Conservation (phyloP, 495 filamentous ascomycete species). For the Neurospora sp. region DNA sequence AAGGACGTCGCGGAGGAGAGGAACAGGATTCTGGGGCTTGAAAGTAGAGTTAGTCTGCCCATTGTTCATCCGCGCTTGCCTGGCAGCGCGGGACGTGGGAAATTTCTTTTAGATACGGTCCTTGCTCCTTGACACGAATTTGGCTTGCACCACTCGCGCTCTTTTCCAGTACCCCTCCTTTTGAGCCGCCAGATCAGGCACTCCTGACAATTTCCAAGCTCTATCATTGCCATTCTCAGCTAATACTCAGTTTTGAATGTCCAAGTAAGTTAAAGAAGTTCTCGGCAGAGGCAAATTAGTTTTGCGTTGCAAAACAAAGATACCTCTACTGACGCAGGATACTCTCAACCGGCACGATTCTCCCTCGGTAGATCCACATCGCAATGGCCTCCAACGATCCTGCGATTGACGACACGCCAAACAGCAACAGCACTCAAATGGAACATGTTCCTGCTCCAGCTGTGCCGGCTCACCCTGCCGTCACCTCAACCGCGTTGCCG, state of each 20-base stretch:
- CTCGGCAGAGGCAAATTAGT: not conserved
- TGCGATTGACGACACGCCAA: not conserved
- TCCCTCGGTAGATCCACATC: not conserved
- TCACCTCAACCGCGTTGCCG: not conserved
- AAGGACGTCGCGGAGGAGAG: too few species aligned
- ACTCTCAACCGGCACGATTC: not conserved
- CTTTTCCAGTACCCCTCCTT: not conserved
- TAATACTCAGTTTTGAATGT: not conserved
- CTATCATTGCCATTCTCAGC: not conserved
- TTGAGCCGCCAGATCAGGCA: not conserved
- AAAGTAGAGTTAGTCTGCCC: too few species aligned
- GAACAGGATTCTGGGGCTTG: too few species aligned
- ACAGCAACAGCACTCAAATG: not conserved
- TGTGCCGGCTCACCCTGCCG: not conserved
- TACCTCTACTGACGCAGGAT: not conserved
- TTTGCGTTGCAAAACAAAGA: not conserved
- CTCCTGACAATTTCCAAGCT: not conserved
- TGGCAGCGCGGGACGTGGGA: not conserved
- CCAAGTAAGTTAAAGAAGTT: too few species aligned
- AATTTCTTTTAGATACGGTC: not conserved
- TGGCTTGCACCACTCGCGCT: not conserved
- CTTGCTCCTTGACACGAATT: not conserved
- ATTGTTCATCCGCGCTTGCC: too few species aligned
- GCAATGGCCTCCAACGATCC: not conserved
- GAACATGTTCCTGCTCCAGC: not conserved